Evolutionary conservation across 2,329 filamentous ascomycete species (phyloP).

Genomic region (Neurospora crassa): DNA sequence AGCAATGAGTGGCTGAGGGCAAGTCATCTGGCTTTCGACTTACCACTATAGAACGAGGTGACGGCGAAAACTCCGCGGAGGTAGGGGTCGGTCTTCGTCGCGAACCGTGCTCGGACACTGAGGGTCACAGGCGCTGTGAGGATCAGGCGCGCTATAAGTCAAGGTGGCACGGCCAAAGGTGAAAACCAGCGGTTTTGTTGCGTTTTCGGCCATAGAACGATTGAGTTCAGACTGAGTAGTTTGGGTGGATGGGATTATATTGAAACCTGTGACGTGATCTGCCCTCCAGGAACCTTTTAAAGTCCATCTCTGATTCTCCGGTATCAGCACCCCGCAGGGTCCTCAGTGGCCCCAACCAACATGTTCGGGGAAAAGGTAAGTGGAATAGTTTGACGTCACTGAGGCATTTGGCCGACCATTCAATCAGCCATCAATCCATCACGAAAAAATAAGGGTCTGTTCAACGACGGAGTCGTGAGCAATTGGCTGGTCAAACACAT

Average conservation of each 20-base stretch:
- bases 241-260: not conserved
- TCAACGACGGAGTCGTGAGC: not conserved
- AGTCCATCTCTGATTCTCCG: conserved; percentile 3
- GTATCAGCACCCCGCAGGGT: conserved; percentile 1
- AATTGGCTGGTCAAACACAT: conserved; percentile 1
- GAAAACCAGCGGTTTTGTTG: conserved; percentile 13
- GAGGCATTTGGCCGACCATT: not conserved
- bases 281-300: not conserved
- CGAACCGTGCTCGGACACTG: not conserved
- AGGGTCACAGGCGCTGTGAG: not conserved
- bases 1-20: conserved; percentile 12
- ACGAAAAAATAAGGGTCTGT: not conserved
- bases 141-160: conserved; percentile 16
- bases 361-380: not conserved
- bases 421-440: not conserved
- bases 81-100: not conserved
- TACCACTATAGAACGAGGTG: conserved; percentile 10
- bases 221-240: not conserved
- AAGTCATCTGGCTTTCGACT: conserved; percentile 3
- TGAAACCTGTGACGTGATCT: not conserved
- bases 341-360: not conserved
- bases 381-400: not conserved
- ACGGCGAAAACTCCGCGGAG: not conserved
- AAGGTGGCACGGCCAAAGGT: conserved; percentile 10
- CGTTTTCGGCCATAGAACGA: conserved; percentile 9